These are phyloP conservation scores for Sphagnum tenellum DNA, from an alignment of 225 moss, liverwort and hornwort genomes.

Conservation along the genomic window DNA sequence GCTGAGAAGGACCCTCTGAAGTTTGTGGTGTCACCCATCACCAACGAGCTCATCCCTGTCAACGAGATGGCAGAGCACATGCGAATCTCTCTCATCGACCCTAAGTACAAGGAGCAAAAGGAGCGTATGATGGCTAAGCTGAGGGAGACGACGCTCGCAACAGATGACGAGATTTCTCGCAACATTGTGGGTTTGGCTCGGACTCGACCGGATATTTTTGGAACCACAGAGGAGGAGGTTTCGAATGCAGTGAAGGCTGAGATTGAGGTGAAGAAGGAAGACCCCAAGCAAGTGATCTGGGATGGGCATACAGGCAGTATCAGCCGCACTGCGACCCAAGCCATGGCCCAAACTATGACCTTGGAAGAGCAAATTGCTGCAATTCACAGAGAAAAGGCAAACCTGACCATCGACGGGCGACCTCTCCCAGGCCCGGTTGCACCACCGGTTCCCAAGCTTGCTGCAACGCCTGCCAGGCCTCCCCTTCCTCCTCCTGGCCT, in stretches of 20 bases:
- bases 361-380: conserved; percentile 92
- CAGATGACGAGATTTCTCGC: conserved; percentile 95
- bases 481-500: conserved; percentile 92
- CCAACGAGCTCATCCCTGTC: conserved; percentile 86
- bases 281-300: conserved; percentile 99
- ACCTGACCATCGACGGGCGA: conserved; percentile 71
- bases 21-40: conserved; percentile 91
- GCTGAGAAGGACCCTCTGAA: conserved; percentile 76
- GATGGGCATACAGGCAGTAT: conserved; percentile 99
- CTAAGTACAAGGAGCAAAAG: conserved; percentile 99
- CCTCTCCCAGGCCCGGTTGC: conserved; percentile 87
- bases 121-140: conserved; percentile 99
- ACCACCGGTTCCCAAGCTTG: conserved; percentile 89
- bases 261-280: conserved; percentile 97
- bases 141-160: conserved; percentile 94
- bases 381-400: conserved; percentile 80
- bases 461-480: conserved; percentile 83
- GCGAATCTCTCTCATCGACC: conserved; percentile 97
- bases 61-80: conserved; percentile 99
- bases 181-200: conserved; percentile 97
- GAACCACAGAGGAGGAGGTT: conserved; percentile 98
- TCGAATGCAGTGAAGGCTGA: conserved; percentile 99
- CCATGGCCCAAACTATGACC: conserved; percentile 97
- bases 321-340: conserved; percentile 94
- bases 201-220: conserved; percentile 96